Percentiles rank a stretch among this genome's conserved stretches.
Conservation (phyloP, 441 rosid genomes). For the Erodium moschatum region DNA sequence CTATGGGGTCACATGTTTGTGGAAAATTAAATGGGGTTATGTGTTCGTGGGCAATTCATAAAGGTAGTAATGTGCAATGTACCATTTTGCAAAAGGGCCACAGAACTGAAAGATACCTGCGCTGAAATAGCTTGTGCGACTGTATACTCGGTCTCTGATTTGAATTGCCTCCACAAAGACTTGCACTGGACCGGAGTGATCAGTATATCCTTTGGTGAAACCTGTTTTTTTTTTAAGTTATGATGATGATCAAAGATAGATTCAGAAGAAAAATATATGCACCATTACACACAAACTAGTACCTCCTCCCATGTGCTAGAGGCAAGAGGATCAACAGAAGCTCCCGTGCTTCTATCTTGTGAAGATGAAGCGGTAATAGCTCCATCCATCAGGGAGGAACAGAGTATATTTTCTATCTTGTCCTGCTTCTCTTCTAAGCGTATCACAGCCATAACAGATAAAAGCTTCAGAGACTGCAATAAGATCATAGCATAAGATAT, state of each 20-base stretch:
- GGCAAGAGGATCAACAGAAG: constrained; percentile 37
- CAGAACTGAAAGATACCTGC: no score
- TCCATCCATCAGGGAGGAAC: constrained; percentile 51
- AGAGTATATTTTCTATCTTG: constrained; percentile 45
- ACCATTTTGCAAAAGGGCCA: no score
- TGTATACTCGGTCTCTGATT: constrained; percentile 46
- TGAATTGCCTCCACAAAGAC: constrained; percentile 68
- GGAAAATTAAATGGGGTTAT: no score
- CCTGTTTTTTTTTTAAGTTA: constrained; percentile 25
- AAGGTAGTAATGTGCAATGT: no score
- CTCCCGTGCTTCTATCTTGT: constrained; percentile 38
- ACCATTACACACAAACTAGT: constrained; percentile 9
- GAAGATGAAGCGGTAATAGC: constrained; percentile 34
- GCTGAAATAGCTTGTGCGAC: no score
- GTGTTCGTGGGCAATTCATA: no score
- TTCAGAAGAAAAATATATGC: background rate
- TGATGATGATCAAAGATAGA: background rate
- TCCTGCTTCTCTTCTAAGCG: constrained; percentile 66
- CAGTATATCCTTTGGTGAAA: constrained; percentile 42
- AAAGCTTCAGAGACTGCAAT: constrained; percentile 51
- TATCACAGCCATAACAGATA: constrained; percentile 60
- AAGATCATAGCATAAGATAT: constrained; percentile 19
- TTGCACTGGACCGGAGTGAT: constrained; percentile 69
- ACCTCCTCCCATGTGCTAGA: constrained; percentile 81
- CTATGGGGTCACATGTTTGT: no score